Percentiles rank a stretch among this genome's conserved stretches.
Evolutionary conservation across 1,139 yeast species (phyloP).

Genomic region (Blastobotrys illinoisensis): DNA sequence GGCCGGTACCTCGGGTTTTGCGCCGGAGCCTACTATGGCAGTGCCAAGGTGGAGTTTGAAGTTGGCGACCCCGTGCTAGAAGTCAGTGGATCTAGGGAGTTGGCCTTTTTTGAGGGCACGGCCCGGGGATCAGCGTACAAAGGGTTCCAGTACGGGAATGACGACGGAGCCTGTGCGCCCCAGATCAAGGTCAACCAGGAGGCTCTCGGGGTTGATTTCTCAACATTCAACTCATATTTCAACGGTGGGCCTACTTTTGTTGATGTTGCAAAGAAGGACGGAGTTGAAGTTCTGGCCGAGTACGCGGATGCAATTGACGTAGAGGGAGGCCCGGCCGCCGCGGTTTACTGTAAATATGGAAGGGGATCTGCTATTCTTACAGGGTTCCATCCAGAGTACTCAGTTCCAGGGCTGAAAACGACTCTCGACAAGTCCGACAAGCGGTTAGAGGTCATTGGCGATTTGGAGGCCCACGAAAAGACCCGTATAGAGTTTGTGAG

Average conservation of each 20-base stretch:
- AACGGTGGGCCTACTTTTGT: conserved; percentile 90
- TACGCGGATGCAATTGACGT: conserved; percentile 48
- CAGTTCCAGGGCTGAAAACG: conserved; percentile 47
- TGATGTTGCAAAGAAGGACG: conserved; percentile 52
- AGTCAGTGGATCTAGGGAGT: conserved; percentile 79
- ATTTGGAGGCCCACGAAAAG: conserved; percentile 41
- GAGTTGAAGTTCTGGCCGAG: conserved; percentile 64
- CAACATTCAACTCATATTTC: conserved; percentile 44
- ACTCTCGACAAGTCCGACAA: conserved; percentile 11
- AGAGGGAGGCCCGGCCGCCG: conserved; percentile 49
- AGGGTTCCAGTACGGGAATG: conserved; percentile 76
- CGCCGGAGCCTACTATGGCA: conserved; percentile 92
- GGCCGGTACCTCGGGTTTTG: conserved; percentile 85
- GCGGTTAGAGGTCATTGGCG: conserved; percentile 33
- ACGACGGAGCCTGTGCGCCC: conserved; percentile 66
- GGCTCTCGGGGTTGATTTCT: conserved; percentile 14
- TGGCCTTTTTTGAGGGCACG: conserved; percentile 74
- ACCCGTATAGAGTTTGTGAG: conserved; percentile 52
- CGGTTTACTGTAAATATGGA: conserved; percentile 62
- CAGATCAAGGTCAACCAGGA: conserved; percentile 40
- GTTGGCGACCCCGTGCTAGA: conserved; percentile 64
- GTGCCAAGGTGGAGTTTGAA: conserved; percentile 77
- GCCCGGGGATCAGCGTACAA: conserved; percentile 75
- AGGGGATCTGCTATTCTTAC: conserved; percentile 70
- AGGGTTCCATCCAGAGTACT: conserved; percentile 89